A percentile compares a stretch with the other conserved stretches of the same genome.
These are phyloP conservation scores for Suillus brevipes DNA, from an alignment of 768 basidiomycete species.

Conservation along the genomic window DNA sequence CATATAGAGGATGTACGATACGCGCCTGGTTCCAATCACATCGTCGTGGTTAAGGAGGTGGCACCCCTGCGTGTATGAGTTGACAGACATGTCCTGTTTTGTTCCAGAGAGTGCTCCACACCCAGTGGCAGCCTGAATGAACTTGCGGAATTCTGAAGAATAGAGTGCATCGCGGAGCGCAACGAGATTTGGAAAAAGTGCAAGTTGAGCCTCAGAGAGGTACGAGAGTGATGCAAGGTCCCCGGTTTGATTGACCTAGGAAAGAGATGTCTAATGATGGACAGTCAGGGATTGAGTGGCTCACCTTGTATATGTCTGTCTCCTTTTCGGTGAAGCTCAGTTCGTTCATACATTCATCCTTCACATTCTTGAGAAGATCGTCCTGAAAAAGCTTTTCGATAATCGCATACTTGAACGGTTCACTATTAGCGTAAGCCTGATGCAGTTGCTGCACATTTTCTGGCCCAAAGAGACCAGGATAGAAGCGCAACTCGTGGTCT, in stretches of 20 bases:
- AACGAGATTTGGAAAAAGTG: constrained; percentile 77
- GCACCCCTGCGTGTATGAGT: constrained; percentile 87
- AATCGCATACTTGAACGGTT: constrained; percentile 82
- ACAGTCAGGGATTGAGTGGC: neutral
- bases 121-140: constrained; percentile 84
- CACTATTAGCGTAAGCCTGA: constrained; percentile 52
- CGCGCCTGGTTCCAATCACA: constrained; percentile 90
- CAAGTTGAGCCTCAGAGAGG: constrained; percentile 73
- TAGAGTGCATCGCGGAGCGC: constrained; percentile 90
- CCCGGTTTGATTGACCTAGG: constrained; percentile 93
- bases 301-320: constrained; percentile 96
- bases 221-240: constrained; percentile 93
- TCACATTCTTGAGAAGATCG: constrained; percentile 74
- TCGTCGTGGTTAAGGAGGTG: constrained; percentile 99
- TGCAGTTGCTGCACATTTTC: constrained; percentile 56
- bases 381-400: constrained; percentile 84
- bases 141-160: constrained; percentile 75
- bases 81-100: constrained; percentile 95
- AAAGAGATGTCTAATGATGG: constrained; percentile 7
- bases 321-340: constrained; percentile 90
- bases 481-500: constrained; percentile 24
- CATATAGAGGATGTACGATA: constrained; percentile 97
- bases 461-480: constrained; percentile 54
- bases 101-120: constrained; percentile 89
- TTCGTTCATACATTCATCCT: constrained; percentile 79